Percentiles rank a stretch among this genome's conserved stretches.
These are phyloP conservation scores for Ophiostoma pallidulum DNA, from an alignment of 2,329 filamentous ascomycete species.

Conservation along the genomic window DNA sequence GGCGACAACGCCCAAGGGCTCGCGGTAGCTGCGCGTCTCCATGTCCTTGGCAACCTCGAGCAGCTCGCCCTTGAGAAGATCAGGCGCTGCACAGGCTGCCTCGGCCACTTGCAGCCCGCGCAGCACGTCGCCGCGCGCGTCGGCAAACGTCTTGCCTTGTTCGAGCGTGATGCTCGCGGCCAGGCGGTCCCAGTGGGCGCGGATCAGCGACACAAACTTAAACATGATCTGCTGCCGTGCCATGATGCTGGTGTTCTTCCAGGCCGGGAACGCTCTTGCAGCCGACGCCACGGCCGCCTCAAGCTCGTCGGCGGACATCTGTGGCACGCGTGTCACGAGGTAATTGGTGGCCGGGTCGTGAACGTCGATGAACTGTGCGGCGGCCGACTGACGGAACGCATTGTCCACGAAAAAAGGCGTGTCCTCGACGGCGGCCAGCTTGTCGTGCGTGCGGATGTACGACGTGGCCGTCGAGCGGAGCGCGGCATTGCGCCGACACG, in stretches of 20 bases:
- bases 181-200: conserved; percentile 78
- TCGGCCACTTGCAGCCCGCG: conserved; percentile 78
- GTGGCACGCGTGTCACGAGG: conserved; percentile 71
- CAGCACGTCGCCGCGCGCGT: conserved; percentile 73
- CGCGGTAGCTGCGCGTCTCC: conserved; percentile 75
- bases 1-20: conserved; percentile 71
- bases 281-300: conserved; percentile 66
- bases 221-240: conserved; percentile 79
- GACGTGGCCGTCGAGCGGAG: conserved; percentile 4
- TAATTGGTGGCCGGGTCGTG: conserved; percentile 79
- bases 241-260: conserved; percentile 63
- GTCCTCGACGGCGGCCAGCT: conserved; percentile 3
- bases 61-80: conserved; percentile 72
- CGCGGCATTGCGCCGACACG: not conserved
- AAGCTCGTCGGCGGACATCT: conserved; percentile 70
- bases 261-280: conserved; percentile 63
- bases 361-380: conserved; percentile 67
- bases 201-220: conserved; percentile 68
- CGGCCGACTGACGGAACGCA: conserved; percentile 57
- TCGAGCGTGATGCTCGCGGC: conserved; percentile 78
- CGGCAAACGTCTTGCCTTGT: conserved; percentile 81
- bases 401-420: conserved; percentile 34
- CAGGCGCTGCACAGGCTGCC: conserved; percentile 69
- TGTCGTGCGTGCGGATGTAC: conserved; percentile 6
- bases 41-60: conserved; percentile 82